phyloP scores from a whole-genome alignment of 2,329 filamentous ascomycete species.

The Penicillium corylophilum region DNA sequence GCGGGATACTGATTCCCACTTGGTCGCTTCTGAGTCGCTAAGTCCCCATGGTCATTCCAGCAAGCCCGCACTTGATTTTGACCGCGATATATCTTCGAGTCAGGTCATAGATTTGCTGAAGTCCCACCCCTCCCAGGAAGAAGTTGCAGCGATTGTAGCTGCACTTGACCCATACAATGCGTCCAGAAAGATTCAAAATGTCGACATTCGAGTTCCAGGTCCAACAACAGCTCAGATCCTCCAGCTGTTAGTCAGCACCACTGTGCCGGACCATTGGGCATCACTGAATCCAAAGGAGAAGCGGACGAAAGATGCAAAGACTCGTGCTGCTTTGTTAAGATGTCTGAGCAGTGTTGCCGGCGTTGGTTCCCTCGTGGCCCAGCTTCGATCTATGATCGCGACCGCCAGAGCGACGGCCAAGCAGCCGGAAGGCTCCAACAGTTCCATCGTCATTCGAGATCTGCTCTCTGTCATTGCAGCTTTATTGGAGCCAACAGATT shows the following conservation, averaged over 20 bases:
- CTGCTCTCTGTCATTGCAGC: constrained; percentile 37
- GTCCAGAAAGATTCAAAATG: constrained; percentile 28
- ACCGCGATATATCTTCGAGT: constrained; percentile 27
- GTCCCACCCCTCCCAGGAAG: constrained; percentile 38
- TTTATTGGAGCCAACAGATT: constrained; percentile 46
- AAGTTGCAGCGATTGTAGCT: constrained; percentile 32
- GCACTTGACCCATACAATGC: constrained; percentile 38
- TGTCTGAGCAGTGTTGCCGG: constrained; percentile 74
- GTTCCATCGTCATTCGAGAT: constrained; percentile 35
- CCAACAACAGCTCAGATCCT: constrained; percentile 73
- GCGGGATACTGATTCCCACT: constrained; percentile 17
- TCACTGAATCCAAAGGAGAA: constrained; percentile 46
- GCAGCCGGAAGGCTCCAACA: constrained; percentile 34
- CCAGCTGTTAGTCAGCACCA: constrained; percentile 70
- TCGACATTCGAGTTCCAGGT: constrained; percentile 62
- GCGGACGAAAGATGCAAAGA: constrained; percentile 14
- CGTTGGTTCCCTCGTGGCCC: constrained; percentile 72
- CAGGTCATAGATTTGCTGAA: constrained; percentile 40
- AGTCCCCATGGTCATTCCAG: constrained; percentile 7
- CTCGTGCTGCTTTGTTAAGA: constrained; percentile 51
- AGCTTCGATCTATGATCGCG: constrained; percentile 61
- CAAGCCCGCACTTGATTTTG: constrained; percentile 13
- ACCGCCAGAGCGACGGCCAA: constrained; percentile 23
- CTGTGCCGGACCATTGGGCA: constrained; percentile 80
- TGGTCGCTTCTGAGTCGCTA: constrained; percentile 16